Base-by-base conservation (phyloP, 352 stramenopile species). In the Phytopythium helicoides region DNA sequence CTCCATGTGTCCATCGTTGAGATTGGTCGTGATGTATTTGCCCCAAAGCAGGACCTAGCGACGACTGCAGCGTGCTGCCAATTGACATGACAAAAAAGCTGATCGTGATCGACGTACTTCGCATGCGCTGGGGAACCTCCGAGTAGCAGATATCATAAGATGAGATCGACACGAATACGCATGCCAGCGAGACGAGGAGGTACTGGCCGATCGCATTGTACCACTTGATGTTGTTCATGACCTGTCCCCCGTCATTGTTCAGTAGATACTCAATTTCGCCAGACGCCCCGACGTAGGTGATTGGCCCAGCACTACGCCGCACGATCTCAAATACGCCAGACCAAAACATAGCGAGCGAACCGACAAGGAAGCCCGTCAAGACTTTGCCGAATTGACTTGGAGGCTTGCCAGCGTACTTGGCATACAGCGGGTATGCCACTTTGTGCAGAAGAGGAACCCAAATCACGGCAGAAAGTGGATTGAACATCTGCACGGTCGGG, bases 1-100 rank as follows among this genome's bases (percentile, higher is more conserved):
- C 64, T 87, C 75, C 34, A 87, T 57, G 59, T 86, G 57, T 22
- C 68, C 64, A 6, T 86, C 54, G 62, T 89, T 89, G 40, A 89
- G 41, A 62, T 86, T 44, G 7, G 47, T 47, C 22, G 51, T 35
- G 18, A 82, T 47, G 53, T 77, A 73, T 46, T 58, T 59, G 37
- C 55, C 35, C 56, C 76, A 82, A 50, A 82, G 63, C 57, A 82
- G 68, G 23, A 69, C 76, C 47, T 46, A 82, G 71, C 33, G 63
- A 62, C n/a, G 68, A 79, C 35, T 66, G 70, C 36, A 74, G 56
- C 31, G 58, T 73, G 26, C 46, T 68, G 45, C 68, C 68, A 64
- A 77, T 82, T 21, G 65, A 71, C 15, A 56, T 48, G 26, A 61
- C 51, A 36, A 68, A 77, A 36, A 72, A 66, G 5, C 61, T 52